Evolutionary conservation across 352 stramenopile species (phyloP).

Genomic region (Globisporangium parvum): DNA sequence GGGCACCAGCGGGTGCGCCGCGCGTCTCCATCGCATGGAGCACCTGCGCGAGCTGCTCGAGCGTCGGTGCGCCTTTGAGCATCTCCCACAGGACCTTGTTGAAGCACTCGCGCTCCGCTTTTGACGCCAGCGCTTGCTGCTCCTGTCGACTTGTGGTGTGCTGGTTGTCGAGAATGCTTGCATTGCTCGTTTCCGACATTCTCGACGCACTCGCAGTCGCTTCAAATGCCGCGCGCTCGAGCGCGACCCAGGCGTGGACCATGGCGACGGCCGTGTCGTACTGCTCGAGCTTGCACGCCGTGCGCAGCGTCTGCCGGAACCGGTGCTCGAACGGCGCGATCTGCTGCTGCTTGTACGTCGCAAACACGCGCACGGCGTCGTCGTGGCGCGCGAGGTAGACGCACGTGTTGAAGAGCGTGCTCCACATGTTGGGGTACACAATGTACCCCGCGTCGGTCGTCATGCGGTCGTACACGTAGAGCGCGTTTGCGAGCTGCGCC

Average conservation of each 20-base stretch:
- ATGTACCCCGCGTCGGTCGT: slow-evolving; percentile 26
- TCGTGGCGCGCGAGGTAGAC: slow-evolving; percentile 21
- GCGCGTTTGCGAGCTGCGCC: slow-evolving; percentile 18
- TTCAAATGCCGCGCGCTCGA: slow-evolving; percentile 4
- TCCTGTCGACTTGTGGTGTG: neutral
- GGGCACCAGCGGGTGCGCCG: slow-evolving; percentile 4
- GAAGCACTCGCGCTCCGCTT: slow-evolving; percentile 16
- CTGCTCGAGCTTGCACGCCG: slow-evolving; percentile 20
- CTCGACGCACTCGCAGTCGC: neutral
- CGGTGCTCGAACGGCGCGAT: slow-evolving; percentile 24
- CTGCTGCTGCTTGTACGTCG: slow-evolving; percentile 18
- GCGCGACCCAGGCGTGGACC: slow-evolving; percentile 19
- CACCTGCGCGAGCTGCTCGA: slow-evolving; percentile 18
- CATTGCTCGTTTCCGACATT: neutral
- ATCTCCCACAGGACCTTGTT: slow-evolving; percentile 34
- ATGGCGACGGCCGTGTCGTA: slow-evolving; percentile 24
- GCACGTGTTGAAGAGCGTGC: slow-evolving; percentile 31
- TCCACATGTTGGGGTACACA: slow-evolving; percentile 27
- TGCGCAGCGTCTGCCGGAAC: slow-evolving; percentile 28
- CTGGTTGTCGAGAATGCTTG: slow-evolving; percentile 10
- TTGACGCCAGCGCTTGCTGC: neutral
- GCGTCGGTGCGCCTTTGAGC: slow-evolving; percentile 17
- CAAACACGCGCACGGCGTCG: slow-evolving; percentile 20
- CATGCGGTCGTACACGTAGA: slow-evolving; percentile 27
- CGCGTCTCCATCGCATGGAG: slow-evolving; percentile 19